Evolutionary conservation across 352 stramenopile species (phyloP).

Genomic region (Pythium vanterpoolii): DNA sequence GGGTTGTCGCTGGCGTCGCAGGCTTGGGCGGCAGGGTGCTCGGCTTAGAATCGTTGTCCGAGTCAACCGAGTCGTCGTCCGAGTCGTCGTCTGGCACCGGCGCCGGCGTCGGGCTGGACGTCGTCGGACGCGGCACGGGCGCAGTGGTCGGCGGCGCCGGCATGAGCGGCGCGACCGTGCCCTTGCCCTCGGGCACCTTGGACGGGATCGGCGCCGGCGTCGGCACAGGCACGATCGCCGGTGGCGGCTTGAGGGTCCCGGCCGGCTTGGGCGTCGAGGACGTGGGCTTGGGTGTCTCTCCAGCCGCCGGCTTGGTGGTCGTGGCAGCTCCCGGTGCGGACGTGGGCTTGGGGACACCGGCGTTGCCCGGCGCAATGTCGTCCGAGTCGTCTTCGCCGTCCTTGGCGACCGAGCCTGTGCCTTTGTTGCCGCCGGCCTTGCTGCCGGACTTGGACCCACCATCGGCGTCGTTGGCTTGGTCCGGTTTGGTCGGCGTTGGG

Average conservation of each 20-base stretch:
- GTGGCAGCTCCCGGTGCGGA: neutral
- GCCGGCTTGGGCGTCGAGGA: neutral
- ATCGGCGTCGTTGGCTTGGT: conserved; percentile 9
- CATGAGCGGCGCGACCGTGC: conserved; percentile 8
- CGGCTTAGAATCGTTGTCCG: neutral
- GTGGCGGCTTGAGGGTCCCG: conserved; percentile 6
- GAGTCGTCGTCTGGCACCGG: conserved; percentile 2
- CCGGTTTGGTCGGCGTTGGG: neutral
- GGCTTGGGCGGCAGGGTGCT: neutral
- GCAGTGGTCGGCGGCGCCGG: conserved; percentile 5
- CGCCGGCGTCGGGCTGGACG: conserved; percentile 3
- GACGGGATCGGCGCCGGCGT: conserved; percentile 6
- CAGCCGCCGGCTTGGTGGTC: conserved; percentile 1
- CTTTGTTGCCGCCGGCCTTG: no score
- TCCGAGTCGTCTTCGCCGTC: neutral
- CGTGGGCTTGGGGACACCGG: conserved; percentile 1
- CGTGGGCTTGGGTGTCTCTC: no score
- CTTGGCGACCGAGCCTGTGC: no score
- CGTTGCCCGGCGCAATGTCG: neutral
- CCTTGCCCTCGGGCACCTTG: conserved; percentile 1
- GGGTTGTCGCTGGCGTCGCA: neutral
- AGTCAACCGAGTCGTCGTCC: conserved; percentile 6
- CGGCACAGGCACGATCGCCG: conserved; percentile 5
- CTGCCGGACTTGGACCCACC: no score
- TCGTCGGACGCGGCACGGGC: neutral